Percentiles rank a stretch among this genome's conserved stretches.
Conservation (phyloP, 106 monocot species). For the Allium cepa region DNA sequence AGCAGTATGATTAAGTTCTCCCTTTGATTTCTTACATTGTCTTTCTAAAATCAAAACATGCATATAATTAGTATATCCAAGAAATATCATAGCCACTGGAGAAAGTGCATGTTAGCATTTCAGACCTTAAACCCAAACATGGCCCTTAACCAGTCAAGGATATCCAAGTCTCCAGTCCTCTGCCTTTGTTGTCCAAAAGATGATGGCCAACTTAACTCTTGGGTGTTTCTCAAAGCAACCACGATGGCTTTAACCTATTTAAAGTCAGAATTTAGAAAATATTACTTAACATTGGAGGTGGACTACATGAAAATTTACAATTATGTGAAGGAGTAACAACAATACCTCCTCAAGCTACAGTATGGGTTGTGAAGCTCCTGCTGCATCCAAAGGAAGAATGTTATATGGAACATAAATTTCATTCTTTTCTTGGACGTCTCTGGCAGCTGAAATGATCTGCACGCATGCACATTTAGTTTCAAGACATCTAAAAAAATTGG, state of each 20-base stretch:
- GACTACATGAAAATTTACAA: not conserved
- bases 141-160: slow-evolving; percentile 89
- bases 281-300: not conserved
- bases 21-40: slow-evolving; percentile 85
- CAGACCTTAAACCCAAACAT: slow-evolving; percentile 97
- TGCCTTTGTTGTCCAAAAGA: slow-evolving; percentile 75
- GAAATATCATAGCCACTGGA: too few relatives aligned
- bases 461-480: not conserved
- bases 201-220: slow-evolving; percentile 73
- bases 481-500: not conserved
- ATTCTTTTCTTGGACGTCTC: slow-evolving; percentile 95
- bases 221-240: slow-evolving; percentile 61
- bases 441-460: slow-evolving; percentile 86
- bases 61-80: too few relatives aligned
- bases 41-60: slow-evolving; percentile 30
- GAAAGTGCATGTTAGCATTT: too few relatives aligned
- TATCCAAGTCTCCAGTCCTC: slow-evolving; percentile 74
- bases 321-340: not conserved
- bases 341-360: slow-evolving; percentile 98
- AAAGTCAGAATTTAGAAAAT: not conserved
- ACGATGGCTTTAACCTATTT: slow-evolving; percentile 86
- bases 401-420: slow-evolving; percentile 92
- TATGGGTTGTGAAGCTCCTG: slow-evolving; percentile 90
- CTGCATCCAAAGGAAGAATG: slow-evolving; percentile 93
- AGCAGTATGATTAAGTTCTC: slow-evolving; percentile 87